phyloP scores from a whole-genome alignment of 2,329 filamentous ascomycete genomes.

The Periconia sp. region DNA sequence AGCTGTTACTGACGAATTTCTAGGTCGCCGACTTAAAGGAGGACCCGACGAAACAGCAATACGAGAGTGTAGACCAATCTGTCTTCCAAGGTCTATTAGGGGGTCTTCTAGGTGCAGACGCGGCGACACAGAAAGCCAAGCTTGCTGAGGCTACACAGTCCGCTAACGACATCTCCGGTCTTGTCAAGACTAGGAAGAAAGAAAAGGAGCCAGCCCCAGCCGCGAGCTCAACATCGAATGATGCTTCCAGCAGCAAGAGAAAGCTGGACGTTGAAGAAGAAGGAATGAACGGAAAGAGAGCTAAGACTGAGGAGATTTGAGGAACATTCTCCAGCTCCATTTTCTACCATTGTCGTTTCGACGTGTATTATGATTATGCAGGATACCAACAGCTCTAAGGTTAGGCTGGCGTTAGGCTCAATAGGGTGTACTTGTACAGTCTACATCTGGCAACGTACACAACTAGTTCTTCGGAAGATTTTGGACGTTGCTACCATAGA shows the following conservation, averaged over 20 bases:
- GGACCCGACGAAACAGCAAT: constrained; percentile 55
- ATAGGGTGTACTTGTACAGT: too few species aligned
- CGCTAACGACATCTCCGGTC: constrained; percentile 75
- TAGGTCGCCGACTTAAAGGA: constrained; percentile 72
- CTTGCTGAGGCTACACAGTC: constrained; percentile 75
- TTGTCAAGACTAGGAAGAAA: constrained; percentile 74
- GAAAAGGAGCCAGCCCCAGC: constrained; percentile 31
- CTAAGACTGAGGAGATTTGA: constrained; percentile 39
- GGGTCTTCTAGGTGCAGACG: constrained; percentile 66
- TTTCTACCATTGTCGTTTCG: constrained; percentile 3
- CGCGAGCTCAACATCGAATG: constrained; percentile 1
- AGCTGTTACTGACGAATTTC: too few species aligned
- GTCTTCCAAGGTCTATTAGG: constrained; percentile 68
- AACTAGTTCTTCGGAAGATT: too few species aligned
- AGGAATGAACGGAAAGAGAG: constrained; percentile 33
- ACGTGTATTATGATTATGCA: not conserved
- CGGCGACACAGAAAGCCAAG: constrained; percentile 65
- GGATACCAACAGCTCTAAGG: too few species aligned
- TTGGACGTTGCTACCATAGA: too few species aligned
- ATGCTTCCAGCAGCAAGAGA: constrained; percentile 34
- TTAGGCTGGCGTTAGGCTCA: too few species aligned
- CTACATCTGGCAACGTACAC: too few species aligned
- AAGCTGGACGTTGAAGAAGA: constrained; percentile 37
- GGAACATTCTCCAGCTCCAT: constrained; percentile 1
- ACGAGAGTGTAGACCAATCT: constrained; percentile 49